Conservation (phyloP, 768 basidiomycete genomes). For the Phanerodontia chrysosporium region DNA sequence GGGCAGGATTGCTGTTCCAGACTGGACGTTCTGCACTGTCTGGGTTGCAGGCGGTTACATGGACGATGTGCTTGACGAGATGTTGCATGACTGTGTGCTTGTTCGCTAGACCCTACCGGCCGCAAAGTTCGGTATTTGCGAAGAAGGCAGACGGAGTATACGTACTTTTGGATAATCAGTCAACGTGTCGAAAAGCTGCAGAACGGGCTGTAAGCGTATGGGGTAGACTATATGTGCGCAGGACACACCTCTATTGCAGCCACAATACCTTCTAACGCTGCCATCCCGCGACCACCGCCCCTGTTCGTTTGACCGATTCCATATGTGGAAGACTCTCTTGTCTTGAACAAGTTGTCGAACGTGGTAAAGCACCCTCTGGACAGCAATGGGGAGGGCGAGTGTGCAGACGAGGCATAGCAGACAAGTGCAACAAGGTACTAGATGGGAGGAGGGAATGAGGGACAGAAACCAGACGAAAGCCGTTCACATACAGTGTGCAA, state of each 20-base stretch:
- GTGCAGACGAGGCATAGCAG: constrained; percentile 59
- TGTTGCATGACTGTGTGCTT: background rate
- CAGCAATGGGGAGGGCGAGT: constrained; percentile 50
- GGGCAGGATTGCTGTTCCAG: constrained; percentile 38
- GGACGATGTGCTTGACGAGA: constrained; percentile 43
- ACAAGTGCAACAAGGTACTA: constrained; percentile 50
- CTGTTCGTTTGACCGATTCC: constrained; percentile 57
- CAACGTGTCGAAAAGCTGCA: constrained; percentile 38
- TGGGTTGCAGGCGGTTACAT: constrained; percentile 54
- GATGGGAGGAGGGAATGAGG: background rate
- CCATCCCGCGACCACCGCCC: constrained; percentile 43
- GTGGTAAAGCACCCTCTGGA: constrained; percentile 55
- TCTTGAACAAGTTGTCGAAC: constrained; percentile 38
- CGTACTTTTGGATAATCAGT: constrained; percentile 11
- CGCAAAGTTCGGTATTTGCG: constrained; percentile 5
- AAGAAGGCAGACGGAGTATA: background rate
- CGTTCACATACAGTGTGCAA: constrained; percentile 25
- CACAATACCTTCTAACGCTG: constrained; percentile 66
- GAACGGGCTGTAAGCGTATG: background rate
- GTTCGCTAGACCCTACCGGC: constrained; percentile 8
- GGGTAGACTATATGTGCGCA: too few relatives aligned
- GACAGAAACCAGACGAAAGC: too few relatives aligned
- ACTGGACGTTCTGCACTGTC: constrained; percentile 50
- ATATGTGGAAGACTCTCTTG: constrained; percentile 41
- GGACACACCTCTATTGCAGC: constrained; percentile 63